Base-by-base conservation (phyloP, 176 grass and related monocot genomes). In the Carex kokanica region DNA sequence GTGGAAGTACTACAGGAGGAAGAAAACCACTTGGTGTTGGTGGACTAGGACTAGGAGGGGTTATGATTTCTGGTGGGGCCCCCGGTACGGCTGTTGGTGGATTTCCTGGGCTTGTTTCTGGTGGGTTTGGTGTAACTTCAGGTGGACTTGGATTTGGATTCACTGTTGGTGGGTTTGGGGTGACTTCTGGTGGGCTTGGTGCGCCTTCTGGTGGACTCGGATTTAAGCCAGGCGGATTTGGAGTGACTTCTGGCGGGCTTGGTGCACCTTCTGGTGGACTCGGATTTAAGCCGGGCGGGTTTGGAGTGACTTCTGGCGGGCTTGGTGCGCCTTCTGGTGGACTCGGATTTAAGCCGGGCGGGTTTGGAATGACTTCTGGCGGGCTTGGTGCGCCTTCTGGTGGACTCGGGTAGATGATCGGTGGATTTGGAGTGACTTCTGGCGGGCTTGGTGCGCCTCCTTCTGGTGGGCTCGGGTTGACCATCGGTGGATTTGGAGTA, bases 1-100 rank as follows among this genome's bases (percentile, higher is more conserved):
- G 88, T 25, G 95, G 95, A 80, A 89, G 85, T 72, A 91, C 92
- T 43, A 93, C 80, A 24, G 95, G 95, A 67, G 95, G 89, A 63
- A 91, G 63, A 83, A 94, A 98, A 38, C 56, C 49, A 0, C 17
- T 25, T 3, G 81, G 77, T 38, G 36, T 38, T 38, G 41, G 41
- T 43, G 86, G 61, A 5, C 41, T 5, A 38, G 36, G 5, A 38
- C 36, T 38, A 38, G 36, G 36, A 38, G 36, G 88, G 0, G 36
- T 14, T 79, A 59, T 78, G 18, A 80, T 59, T 45, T 18, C 14
- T 29, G 87, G 78, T 55, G 87, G 83, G 17, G 57, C 0, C 36
- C 36, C 29, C 0, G 88, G 83, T 60, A 52, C 13, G 0, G 43
- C 17, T 59, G 60, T 64, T 41, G 79, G 80, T 18, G 86, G 85